Base-by-base conservation (phyloP, 1,139 yeast species). In the Zhuliangozyma parablackwelliae region DNA sequence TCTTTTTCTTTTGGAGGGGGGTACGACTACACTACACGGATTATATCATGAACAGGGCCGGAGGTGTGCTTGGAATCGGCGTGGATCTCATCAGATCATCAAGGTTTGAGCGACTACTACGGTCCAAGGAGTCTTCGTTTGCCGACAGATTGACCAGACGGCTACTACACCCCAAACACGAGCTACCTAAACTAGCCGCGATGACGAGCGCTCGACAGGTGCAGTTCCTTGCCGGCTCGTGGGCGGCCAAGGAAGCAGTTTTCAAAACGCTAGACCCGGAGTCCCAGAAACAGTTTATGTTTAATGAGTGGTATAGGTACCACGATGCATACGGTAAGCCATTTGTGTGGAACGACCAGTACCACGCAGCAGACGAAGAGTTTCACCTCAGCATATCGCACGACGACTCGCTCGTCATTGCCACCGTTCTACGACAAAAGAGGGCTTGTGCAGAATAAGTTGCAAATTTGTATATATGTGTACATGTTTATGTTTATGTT, bases 231-330 rank as follows among this genome's bases (percentile, higher is more conserved):
- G 76, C 89, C 1, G 80, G 82, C 1, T 61, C 61, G 9, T 85
- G 95, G 94, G 83, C 90, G 7, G 65, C 76, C 23, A 86, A 85
- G 49, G 95, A 85, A 50, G 92, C 95, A 0, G 54, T 83, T 6
- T 85, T 66, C 57, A 85, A 85, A 54, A 68, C 83, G 0, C 57
- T 86, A 39, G 76, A 71, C 32, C 42, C 53, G 0, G 45, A 43
- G 2, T 75, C 73, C 32, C 95, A 86, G 53, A 38, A 43, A 10
- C 10, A 21, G 6, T 84, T 84, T 50, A 59, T 59, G 32, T 82
- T 86, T 63, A 71, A 65, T 11, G 59, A 76, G 12, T 86, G 95
- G 94, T 78, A 68, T 49, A 66, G 80, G 37, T 35, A 35, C 7
- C 65, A 69, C 34, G 64, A 63, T 35, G 42, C 39, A 1, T 42